Percentiles rank a stretch among this genome's conserved stretches.
phyloP scores from a whole-genome alignment of 2,329 filamentous ascomycete species.

The Colletotrichum navitas region DNA sequence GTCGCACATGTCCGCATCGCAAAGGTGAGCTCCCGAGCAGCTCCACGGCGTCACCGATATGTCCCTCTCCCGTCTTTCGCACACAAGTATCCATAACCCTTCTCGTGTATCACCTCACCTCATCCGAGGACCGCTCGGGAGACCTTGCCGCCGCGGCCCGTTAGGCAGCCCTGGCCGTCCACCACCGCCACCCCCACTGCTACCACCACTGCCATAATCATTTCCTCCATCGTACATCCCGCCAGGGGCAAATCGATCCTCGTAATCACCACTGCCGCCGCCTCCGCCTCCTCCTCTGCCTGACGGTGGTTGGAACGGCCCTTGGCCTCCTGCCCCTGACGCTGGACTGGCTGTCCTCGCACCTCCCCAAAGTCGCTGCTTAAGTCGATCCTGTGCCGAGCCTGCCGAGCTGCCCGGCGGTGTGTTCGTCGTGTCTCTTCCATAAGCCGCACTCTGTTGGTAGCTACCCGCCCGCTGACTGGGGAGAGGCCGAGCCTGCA shows the following conservation, averaged over 20 bases:
- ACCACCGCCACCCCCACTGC: conserved; percentile 53
- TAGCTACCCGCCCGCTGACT: conserved; percentile 82
- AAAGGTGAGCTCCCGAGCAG: background rate
- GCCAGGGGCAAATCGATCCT: conserved; percentile 61
- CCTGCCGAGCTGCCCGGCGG: conserved; percentile 54
- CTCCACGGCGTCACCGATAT: background rate
- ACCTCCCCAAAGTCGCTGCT: conserved; percentile 80
- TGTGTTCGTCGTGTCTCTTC: conserved; percentile 46
- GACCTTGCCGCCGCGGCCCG: conserved; percentile 55
- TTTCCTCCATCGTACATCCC: conserved; percentile 57
- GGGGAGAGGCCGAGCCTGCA: conserved; percentile 72
- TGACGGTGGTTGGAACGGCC: conserved; percentile 62
- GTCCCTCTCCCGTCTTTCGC: background rate
- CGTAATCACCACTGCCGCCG: conserved; percentile 52
- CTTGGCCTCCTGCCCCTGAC: conserved; percentile 49
- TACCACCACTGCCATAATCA: conserved; percentile 46
- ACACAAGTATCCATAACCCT: background rate
- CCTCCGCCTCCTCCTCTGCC: conserved; percentile 47
- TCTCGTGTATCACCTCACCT: conserved; percentile 49
- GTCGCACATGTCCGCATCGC: conserved; percentile 8
- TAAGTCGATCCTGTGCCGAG: conserved; percentile 84
- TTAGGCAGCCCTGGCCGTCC: conserved; percentile 59
- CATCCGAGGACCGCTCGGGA: conserved; percentile 54
- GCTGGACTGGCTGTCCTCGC: conserved; percentile 69
- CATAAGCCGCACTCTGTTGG: conserved; percentile 63